Conservation (phyloP, 495 filamentous ascomycete species). For the Ascodesmis nigricans region DNA sequence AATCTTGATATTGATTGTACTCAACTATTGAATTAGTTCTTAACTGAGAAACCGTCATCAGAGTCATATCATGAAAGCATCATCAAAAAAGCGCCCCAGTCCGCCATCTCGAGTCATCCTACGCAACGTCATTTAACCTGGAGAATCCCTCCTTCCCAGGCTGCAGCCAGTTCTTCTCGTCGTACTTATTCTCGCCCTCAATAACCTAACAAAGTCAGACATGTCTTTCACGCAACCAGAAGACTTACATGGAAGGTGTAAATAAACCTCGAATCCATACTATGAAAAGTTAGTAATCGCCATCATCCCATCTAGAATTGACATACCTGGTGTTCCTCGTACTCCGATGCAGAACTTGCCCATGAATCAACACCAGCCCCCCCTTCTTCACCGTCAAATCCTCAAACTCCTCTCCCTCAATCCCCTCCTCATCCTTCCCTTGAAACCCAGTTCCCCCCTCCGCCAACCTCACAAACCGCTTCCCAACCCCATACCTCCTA, state of each 20-base stretch:
- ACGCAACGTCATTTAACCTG: constrained; percentile 28
- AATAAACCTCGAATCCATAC: constrained; percentile 66
- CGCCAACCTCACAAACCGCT: constrained; percentile 49
- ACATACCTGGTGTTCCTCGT: constrained; percentile 71
- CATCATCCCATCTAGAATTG: no score
- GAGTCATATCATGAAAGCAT: no score
- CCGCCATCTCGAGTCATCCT: no score
- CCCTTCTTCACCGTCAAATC: constrained; percentile 27
- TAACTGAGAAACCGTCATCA: no score
- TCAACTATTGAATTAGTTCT: no score
- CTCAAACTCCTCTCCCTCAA: constrained; percentile 19
- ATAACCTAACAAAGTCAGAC: constrained; percentile 33
- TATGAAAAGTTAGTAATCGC: no score
- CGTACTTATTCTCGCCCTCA: constrained; percentile 63
- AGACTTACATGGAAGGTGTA: constrained; percentile 72
- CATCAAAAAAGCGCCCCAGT: no score
- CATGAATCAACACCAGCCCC: constrained; percentile 79
- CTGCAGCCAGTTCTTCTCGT: constrained; percentile 81
- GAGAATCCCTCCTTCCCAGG: constrained; percentile 58
- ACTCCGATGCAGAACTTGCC: constrained; percentile 90
- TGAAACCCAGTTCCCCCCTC: constrained; percentile 33
- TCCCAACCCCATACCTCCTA: constrained; percentile 35
- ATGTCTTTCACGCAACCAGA: not conserved
- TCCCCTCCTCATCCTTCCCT: constrained; percentile 23
- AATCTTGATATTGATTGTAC: no score